Conservation (phyloP, 257 asterid genomes). For the Verbascum thapsus region DNA sequence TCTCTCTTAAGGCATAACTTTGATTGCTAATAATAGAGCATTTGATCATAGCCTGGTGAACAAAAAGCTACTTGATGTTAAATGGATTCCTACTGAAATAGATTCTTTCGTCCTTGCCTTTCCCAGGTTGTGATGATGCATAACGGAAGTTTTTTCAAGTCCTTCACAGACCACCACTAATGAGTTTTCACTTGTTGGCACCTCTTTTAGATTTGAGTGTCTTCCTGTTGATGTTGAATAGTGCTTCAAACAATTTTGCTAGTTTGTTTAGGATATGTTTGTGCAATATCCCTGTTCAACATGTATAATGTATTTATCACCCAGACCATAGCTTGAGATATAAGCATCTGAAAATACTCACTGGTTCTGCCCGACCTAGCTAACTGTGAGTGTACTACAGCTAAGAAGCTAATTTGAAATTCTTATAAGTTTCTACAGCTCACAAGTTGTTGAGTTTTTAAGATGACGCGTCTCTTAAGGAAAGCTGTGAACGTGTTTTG, state of each 20-base stretch:
- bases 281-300: neutral
- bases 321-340: neutral
- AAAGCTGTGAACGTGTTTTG: too few relatives aligned
- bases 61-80: slow-evolving; percentile 1
- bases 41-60: neutral
- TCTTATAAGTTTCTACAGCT: too few relatives aligned
- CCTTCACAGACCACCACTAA: slow-evolving; percentile 5
- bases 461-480: too few relatives aligned
- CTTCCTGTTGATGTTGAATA: slow-evolving; percentile 6
- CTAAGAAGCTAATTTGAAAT: too few relatives aligned
- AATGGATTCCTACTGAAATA: slow-evolving; percentile 25
- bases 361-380: too few relatives aligned
- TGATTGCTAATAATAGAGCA: neutral
- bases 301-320: neutral
- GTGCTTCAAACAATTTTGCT: neutral
- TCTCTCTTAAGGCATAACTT: neutral
- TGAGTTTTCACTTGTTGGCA: slow-evolving; percentile 25
- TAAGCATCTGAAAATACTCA: too few relatives aligned
- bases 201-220: slow-evolving; percentile 22
- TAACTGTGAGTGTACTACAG: too few relatives aligned
- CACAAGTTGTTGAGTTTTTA: too few relatives aligned
- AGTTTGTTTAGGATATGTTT: neutral
- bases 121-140: slow-evolving; percentile 61
- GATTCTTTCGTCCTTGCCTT: slow-evolving; percentile 35
- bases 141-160: slow-evolving; percentile 33